Base-by-base conservation (phyloP, 176 grass and related monocot genomes). In the Carex myosuroides region DNA sequence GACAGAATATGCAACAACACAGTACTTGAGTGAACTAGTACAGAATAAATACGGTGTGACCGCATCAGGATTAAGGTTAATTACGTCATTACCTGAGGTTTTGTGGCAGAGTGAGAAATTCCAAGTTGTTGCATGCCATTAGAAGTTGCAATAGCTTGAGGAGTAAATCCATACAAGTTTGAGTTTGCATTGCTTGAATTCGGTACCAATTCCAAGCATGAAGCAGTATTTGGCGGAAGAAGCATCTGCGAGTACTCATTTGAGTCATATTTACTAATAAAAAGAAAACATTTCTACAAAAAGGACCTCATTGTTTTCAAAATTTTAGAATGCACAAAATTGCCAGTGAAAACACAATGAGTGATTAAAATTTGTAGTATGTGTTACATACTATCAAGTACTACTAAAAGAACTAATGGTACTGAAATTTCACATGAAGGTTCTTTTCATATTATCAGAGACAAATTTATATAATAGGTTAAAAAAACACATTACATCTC, bases 401-500 rank as follows among this genome's bases (percentile, higher is more conserved):
- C 46, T 50, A 50, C 46, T 50, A 2, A 46, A 48, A 72, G 39
- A 72, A 8, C 10, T 21, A 46, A 6, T 11, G 20, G 16, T 65
- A 72, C 41, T 50, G 8, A 71, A 72, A 72, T 48, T 48, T 50
- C 70, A 74, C 17, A 73, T 46, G 70, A 74, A 73, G 44, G 39
- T 48, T 4, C 39, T 72, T 48, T 68, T 32, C 14, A 7, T 69
- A 69, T 39, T 39, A 69, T 70, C 5, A 9, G 66, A 18, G 33
- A 39, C 13, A 39, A 35, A 16, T 41, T 20, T 24, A 50, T 50
- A 13, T 73, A 24, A 22, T 22, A 69, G 32, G 0, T 30, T 18
- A 70, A n/a, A 70, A 73, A 59, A 80, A 72, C 33, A 72, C 33
- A 85, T 98, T 94, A 98, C 95, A 59, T 98, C 86, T 87, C 91